A percentile compares a stretch with the other conserved stretches of the same genome.
These are phyloP conservation scores for Melanogaster broomeanus DNA, from an alignment of 768 basidiomycete genomes.

Conservation along the genomic window DNA sequence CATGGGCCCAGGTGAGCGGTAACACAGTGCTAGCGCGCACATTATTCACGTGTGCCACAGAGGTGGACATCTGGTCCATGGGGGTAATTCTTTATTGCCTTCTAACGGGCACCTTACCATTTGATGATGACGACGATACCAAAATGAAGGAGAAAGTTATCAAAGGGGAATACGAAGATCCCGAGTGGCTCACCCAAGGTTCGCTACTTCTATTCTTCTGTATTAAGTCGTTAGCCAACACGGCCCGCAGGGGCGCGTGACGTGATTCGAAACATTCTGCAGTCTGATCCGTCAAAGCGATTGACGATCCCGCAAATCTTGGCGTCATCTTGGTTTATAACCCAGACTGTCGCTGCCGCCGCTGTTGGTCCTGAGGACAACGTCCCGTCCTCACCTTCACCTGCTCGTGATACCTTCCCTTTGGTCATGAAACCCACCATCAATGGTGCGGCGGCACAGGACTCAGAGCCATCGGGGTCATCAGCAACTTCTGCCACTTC, in stretches of 20 bases:
- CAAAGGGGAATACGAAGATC: conserved; percentile 86
- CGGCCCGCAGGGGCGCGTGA: conserved; percentile 72
- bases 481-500: conserved; percentile 45
- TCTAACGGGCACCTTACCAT: conserved; percentile 86
- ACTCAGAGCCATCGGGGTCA: conserved; percentile 40
- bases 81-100: conserved; percentile 91
- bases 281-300: conserved; percentile 74
- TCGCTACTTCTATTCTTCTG: conserved; percentile 18
- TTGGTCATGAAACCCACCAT: conserved; percentile 22
- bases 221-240: neutral
- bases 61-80: conserved; percentile 95
- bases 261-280: conserved; percentile 75
- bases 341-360: conserved; percentile 16
- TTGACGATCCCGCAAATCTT: conserved; percentile 84
- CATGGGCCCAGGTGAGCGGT: conserved; percentile 74
- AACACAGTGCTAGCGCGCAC: neutral
- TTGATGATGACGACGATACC: conserved; percentile 86
- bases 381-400: conserved; percentile 32
- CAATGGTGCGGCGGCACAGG: conserved; percentile 9
- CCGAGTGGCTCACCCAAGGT: conserved; percentile 90
- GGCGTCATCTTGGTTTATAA: conserved; percentile 82
- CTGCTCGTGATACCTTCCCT: conserved; percentile 31
- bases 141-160: conserved; percentile 86
- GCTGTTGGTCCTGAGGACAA: conserved; percentile 12
- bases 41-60: conserved; percentile 40